phyloP scores from a whole-genome alignment of 148 eudicot species.

The Persicaria tinctoria region DNA sequence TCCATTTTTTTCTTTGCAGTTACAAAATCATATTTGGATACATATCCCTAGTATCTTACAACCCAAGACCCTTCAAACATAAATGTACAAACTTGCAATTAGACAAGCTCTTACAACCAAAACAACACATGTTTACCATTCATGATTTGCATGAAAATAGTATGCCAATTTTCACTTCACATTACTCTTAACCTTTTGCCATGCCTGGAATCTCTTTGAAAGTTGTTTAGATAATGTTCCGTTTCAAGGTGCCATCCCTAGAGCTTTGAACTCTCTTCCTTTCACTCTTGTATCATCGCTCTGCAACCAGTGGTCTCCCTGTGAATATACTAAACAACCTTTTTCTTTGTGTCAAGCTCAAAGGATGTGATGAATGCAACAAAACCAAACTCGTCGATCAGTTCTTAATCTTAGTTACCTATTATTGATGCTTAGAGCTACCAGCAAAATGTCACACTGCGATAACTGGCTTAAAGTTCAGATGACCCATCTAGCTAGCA shows the following conservation, averaged over 20 bases:
- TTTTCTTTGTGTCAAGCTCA: no score
- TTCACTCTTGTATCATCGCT: slow-evolving; percentile 46
- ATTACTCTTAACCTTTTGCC: not conserved
- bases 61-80: not conserved
- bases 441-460: no score
- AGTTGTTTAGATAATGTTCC: slow-evolving; percentile 29
- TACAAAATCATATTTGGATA: not conserved
- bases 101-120: not conserved
- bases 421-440: no score
- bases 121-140: not conserved
- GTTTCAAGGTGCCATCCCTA: slow-evolving; percentile 63
- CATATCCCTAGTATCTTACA: not conserved
- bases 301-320: slow-evolving; percentile 20
- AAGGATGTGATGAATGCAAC: no score
- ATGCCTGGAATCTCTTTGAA: not conserved
- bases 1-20: not conserved
- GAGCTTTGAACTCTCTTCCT: slow-evolving; percentile 47
- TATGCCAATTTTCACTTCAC: not conserved
- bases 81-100: not conserved
- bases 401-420: no score
- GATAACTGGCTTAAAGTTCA: no score
- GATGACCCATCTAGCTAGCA: no score
- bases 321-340: not conserved
- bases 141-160: not conserved
- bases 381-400: not conserved